Evolutionary conservation across 768 basidiomycete genomes (phyloP).

Genomic region (Strobilomyces dryophilus): DNA sequence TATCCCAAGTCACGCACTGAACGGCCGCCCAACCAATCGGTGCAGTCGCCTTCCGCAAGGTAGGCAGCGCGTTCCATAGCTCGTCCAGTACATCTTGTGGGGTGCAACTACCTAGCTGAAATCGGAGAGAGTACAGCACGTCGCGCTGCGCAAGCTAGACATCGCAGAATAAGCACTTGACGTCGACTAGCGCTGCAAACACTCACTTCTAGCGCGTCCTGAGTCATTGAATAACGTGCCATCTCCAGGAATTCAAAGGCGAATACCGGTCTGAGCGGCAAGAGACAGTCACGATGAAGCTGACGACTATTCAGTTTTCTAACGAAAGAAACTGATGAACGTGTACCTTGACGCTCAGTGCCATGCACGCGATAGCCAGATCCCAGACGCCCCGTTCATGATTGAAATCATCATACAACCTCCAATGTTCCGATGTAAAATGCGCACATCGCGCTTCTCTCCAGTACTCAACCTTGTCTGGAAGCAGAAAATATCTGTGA

Average conservation of each 20-base stretch:
- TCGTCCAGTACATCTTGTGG: conserved; percentile 50
- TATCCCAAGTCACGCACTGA: conserved; percentile 46
- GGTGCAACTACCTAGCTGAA: conserved; percentile 50
- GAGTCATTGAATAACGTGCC: conserved; percentile 43
- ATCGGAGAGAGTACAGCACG: conserved; percentile 44
- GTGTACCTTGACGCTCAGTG: conserved; percentile 57
- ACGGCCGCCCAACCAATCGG: conserved; percentile 43
- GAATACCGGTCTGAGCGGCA: conserved; percentile 50
- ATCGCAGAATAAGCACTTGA: neutral
- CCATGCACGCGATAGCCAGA: conserved; percentile 53
- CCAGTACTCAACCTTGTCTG: conserved; percentile 21
- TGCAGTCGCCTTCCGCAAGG: conserved; percentile 40
- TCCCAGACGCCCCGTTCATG: conserved; percentile 48
- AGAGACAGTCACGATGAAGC: conserved; percentile 62
- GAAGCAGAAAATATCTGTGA: conserved; percentile 47
- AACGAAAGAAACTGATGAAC: neutral
- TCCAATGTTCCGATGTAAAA: neutral
- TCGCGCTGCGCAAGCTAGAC: conserved; percentile 53
- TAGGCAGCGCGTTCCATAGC: conserved; percentile 52
- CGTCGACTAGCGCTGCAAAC: neutral
- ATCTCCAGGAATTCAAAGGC: conserved; percentile 48
- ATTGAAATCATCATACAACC: neutral
- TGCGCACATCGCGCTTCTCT: neutral
- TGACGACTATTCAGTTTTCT: conserved; percentile 19
- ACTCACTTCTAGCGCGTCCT: conserved; percentile 52